Percentiles rank a stretch among this genome's conserved stretches.
Evolutionary conservation across 306 rosid species (phyloP).

Genomic region (Heteromeles arbutifolia): DNA sequence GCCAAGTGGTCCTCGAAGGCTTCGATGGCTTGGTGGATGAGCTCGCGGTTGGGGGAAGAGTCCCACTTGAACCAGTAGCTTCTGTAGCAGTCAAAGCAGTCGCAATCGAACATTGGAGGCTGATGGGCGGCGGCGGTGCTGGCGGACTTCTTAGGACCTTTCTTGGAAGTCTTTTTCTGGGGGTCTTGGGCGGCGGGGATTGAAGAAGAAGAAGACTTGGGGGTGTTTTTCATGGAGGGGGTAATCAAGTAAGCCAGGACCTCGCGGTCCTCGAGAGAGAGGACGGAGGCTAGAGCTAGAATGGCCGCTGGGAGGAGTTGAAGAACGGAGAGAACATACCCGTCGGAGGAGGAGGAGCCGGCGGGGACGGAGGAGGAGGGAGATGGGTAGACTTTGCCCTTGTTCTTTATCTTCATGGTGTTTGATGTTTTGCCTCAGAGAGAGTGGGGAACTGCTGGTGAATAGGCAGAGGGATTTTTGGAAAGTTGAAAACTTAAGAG

Average conservation of each 20-base stretch:
- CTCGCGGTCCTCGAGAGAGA: conserved; percentile 51
- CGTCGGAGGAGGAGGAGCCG: conserved; percentile 8
- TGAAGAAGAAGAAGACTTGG: conserved; percentile 13
- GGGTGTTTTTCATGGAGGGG: conserved; percentile 31
- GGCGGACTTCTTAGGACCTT: neutral
- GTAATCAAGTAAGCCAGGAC: conserved; percentile 57
- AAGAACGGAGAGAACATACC: conserved; percentile 30
- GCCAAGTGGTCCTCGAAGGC: conserved; percentile 55
- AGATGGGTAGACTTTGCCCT: conserved; percentile 59
- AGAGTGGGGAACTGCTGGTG: neutral
- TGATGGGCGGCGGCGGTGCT: conserved; percentile 4
- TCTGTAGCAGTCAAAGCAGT: conserved; percentile 57
- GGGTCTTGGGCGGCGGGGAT: neutral
- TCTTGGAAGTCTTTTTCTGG: conserved; percentile 24
- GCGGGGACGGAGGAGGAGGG: conserved; percentile 20
- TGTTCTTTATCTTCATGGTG: conserved; percentile 54
- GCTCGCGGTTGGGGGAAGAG: conserved; percentile 51
- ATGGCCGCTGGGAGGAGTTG: conserved; percentile 55
- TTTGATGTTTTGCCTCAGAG: neutral
- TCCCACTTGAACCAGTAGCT: conserved; percentile 63
- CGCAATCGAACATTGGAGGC: conserved; percentile 43
- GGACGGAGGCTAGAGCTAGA: conserved; percentile 33
- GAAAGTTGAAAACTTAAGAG: neutral
- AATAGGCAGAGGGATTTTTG: neutral
- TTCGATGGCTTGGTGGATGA: conserved; percentile 56